phyloP scores from a whole-genome alignment of 2,329 filamentous ascomycete species.

The Acrocalymma vagum region DNA sequence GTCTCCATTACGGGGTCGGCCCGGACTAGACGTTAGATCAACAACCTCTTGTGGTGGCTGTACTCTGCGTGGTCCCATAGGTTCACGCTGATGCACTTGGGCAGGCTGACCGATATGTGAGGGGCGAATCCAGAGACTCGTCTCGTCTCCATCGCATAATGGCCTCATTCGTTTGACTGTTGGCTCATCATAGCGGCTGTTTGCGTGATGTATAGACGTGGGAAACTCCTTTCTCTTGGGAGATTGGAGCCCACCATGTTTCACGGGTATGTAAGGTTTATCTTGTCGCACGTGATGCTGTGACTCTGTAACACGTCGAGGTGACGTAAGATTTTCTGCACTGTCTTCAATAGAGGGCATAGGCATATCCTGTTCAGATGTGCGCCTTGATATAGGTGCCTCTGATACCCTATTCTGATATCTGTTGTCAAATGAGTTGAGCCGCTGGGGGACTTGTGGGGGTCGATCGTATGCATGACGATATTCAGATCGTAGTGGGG shows the following conservation, averaged over 20 bases:
- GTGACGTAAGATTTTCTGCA: constrained; percentile 24
- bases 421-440: constrained; percentile 21
- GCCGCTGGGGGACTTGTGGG: constrained; percentile 19
- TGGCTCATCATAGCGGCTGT: constrained; percentile 10
- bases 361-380: constrained; percentile 41
- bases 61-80: constrained; percentile 17
- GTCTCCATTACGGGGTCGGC: constrained; percentile 13
- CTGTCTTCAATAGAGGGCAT: constrained; percentile 46
- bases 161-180: constrained; percentile 22
- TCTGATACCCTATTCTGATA: constrained; percentile 16
- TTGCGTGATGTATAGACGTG: constrained; percentile 13
- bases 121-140: background rate
- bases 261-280: constrained; percentile 8
- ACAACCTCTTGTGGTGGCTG: constrained; percentile 22
- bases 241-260: constrained; percentile 15
- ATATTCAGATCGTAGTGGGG: constrained; percentile 13
- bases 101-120: constrained; percentile 4
- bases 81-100: constrained; percentile 10
- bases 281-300: constrained; percentile 9
- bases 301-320: constrained; percentile 14
- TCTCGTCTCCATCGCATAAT: constrained; percentile 17
- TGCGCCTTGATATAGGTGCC: constrained; percentile 24
- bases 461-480: constrained; percentile 20
- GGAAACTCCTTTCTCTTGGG: constrained; percentile 28
- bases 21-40: constrained; percentile 37